Evolutionary conservation across 78 protist genomes (phyloP).

Genomic region (Dictyostelium purpureum): DNA sequence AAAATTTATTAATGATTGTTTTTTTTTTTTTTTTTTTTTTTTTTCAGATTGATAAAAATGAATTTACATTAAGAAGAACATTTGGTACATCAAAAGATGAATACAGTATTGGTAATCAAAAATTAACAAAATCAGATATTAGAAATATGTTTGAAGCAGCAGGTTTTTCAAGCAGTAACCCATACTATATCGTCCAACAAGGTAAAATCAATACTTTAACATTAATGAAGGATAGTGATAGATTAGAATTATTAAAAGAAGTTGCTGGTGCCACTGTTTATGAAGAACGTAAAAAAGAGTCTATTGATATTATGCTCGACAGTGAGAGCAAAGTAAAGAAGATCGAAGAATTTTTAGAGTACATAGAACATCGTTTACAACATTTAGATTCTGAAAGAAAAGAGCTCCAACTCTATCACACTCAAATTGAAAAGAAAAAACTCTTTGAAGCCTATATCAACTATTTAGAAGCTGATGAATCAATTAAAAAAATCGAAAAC

Average conservation of each 20-base stretch:
- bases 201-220: slow-evolving; percentile 94
- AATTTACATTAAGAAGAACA: slow-evolving; percentile 89
- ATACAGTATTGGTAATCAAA: slow-evolving; percentile 89
- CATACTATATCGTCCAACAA: slow-evolving; percentile 99
- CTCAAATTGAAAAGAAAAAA: slow-evolving; percentile 57
- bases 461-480: slow-evolving; percentile 39
- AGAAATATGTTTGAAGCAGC: slow-evolving; percentile 96
- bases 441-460: slow-evolving; percentile 86
- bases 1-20: neutral
- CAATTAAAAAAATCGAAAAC: neutral
- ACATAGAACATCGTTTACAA: slow-evolving; percentile 82
- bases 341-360: slow-evolving; percentile 80
- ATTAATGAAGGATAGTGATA: slow-evolving; percentile 88
- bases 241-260: slow-evolving; percentile 96
- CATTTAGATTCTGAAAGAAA: slow-evolving; percentile 91
- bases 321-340: slow-evolving; percentile 61
- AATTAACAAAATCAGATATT: slow-evolving; percentile 85
- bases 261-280: slow-evolving; percentile 98
- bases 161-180: slow-evolving; percentile 97
- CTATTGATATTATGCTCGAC: slow-evolving; percentile 82
- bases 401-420: slow-evolving; percentile 85
- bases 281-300: slow-evolving; percentile 93
- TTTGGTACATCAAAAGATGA: slow-evolving; percentile 96
- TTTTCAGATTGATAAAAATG: slow-evolving; percentile 80
- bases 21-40: neutral